Conservation (phyloP, 2,329 filamentous ascomycete species). For the Stagonosporopsis tanaceti region DNA sequence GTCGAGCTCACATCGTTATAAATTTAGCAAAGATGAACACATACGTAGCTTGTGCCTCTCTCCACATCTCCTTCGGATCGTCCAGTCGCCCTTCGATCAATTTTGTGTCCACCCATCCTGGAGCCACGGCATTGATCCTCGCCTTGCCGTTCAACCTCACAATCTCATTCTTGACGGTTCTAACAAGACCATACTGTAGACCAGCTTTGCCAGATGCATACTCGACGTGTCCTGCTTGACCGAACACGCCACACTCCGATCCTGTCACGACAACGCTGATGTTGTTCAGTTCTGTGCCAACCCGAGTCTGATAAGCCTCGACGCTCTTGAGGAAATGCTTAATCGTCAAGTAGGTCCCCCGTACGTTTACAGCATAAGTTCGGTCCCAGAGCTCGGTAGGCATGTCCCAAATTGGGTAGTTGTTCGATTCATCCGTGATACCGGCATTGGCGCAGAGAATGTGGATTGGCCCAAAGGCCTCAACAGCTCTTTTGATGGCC, state of each 20-base stretch:
- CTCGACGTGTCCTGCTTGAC: conserved; percentile 60
- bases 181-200: conserved; percentile 62
- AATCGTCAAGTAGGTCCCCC: conserved; percentile 63
- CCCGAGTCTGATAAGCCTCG: conserved; percentile 49
- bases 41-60: conserved; percentile 59
- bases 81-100: conserved; percentile 60
- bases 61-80: conserved; percentile 59
- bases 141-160: conserved; percentile 59
- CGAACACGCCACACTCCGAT: conserved; percentile 61
- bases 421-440: conserved; percentile 59
- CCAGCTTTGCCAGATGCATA: conserved; percentile 59
- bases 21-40: background rate
- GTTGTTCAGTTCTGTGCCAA: conserved; percentile 55
- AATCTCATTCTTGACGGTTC: conserved; percentile 64
- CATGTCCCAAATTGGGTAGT: conserved; percentile 62
- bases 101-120: conserved; percentile 58
- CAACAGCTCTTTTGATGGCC: conserved; percentile 52
- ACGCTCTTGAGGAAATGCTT: conserved; percentile 62
- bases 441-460: conserved; percentile 63
- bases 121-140: conserved; percentile 62
- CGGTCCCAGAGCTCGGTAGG: conserved; percentile 61
- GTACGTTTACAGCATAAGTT: conserved; percentile 59
- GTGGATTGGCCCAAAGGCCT: conserved; percentile 60
- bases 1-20: background rate
- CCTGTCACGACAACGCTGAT: conserved; percentile 63